These are phyloP conservation scores for Lithospermum erythrorhizon DNA, from an alignment of 257 asterid genomes.

Conservation along the genomic window DNA sequence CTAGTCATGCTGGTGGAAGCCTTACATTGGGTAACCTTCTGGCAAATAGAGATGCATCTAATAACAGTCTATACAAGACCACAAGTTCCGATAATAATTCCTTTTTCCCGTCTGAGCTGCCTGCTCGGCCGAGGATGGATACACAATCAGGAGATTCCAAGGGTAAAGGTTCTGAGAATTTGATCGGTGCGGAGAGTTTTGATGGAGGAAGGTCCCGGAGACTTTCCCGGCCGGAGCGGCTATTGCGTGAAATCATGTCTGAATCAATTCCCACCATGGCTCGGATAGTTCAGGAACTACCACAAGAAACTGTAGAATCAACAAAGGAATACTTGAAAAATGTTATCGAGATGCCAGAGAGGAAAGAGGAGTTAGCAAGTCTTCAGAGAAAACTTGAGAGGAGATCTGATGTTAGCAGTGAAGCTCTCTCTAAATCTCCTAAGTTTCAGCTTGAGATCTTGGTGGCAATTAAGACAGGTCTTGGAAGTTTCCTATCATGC, in stretches of 20 bases:
- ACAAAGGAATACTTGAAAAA: constrained; percentile 50
- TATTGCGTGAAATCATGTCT: constrained; percentile 57
- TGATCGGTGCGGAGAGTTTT: constrained; percentile 33
- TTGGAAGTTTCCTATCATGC: constrained; percentile 39
- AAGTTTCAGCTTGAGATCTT: constrained; percentile 63
- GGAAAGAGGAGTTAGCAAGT: constrained; percentile 38
- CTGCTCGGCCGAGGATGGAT: constrained; percentile 53
- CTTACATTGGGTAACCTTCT: constrained; percentile 32
- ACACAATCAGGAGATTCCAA: constrained; percentile 49
- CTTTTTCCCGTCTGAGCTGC: constrained; percentile 71
- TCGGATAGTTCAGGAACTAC: constrained; percentile 59
- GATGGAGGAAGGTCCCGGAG: constrained; percentile 33
- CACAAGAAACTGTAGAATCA: constrained; percentile 57
- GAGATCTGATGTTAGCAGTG: constrained; percentile 64
- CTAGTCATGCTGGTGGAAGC: constrained; percentile 41
- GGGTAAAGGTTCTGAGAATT: constrained; percentile 35
- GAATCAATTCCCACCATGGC: constrained; percentile 59
- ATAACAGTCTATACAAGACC: constrained; percentile 43
- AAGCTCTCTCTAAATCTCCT: constrained; percentile 65
- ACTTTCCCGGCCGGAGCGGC: constrained; percentile 54
- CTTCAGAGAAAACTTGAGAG: constrained; percentile 66
- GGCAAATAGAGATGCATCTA: constrained; percentile 43
- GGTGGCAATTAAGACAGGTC: constrained; percentile 65
- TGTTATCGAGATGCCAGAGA: constrained; percentile 41
- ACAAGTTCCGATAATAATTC: constrained; percentile 60